phyloP scores from a whole-genome alignment of 2,329 filamentous ascomycete species.

The Septoria petroselini region DNA sequence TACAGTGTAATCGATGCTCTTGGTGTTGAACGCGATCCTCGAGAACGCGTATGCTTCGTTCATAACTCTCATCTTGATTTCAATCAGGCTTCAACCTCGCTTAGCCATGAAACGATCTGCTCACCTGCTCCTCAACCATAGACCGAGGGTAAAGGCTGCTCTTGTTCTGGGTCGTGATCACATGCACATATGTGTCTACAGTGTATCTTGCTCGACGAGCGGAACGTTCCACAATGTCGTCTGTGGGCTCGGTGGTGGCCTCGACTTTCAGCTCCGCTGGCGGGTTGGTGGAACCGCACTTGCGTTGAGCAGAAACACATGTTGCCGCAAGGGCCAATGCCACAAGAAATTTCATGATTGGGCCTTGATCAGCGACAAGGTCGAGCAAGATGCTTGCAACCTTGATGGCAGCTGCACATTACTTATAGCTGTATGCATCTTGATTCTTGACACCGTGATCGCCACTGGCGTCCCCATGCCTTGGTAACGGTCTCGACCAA shows the following conservation, averaged over 20 bases:
- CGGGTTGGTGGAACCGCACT: slow-evolving; percentile 9
- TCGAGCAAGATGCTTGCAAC: background rate
- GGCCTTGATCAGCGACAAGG: background rate
- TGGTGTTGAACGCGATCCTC: slow-evolving; percentile 46
- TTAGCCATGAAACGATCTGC: too few species aligned
- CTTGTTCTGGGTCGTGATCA: slow-evolving; percentile 37
- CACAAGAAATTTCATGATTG: slow-evolving; percentile 8
- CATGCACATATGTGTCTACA: slow-evolving; percentile 39
- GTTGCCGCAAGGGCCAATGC: slow-evolving; percentile 6
- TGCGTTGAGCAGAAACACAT: slow-evolving; percentile 12
- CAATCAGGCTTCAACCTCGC: too few species aligned
- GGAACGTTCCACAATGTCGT: background rate
- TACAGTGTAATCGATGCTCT: slow-evolving; percentile 47
- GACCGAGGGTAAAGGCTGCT: slow-evolving; percentile 37
- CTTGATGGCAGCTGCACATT: background rate
- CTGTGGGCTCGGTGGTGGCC: slow-evolving; percentile 2
- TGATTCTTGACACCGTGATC: too few species aligned
- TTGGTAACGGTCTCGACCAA: too few species aligned
- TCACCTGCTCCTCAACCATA: slow-evolving; percentile 32
- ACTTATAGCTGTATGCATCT: slow-evolving; percentile 3
- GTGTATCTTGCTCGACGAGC: slow-evolving; percentile 11
- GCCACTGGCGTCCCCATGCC: background rate
- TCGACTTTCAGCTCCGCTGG: slow-evolving; percentile 4
- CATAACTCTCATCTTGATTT: slow-evolving; percentile 34
- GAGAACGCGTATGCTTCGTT: slow-evolving; percentile 46